These are phyloP conservation scores for Ajuga chamaepitys DNA, from an alignment of 257 asterid genomes.

Conservation along the genomic window DNA sequence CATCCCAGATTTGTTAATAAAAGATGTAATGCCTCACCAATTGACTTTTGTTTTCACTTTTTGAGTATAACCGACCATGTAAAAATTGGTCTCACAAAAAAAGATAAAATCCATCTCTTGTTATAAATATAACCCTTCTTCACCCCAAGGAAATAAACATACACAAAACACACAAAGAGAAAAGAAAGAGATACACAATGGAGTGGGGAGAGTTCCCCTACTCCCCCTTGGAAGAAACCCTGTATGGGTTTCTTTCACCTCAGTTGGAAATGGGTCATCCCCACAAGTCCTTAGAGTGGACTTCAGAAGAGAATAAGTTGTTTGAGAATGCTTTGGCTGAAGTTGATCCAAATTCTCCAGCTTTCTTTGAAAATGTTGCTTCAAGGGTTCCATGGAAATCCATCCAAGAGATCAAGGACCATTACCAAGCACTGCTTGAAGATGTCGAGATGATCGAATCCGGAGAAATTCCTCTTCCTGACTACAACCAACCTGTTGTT, in stretches of 20 bases:
- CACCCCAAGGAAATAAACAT: not conserved
- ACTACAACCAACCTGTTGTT: not conserved
- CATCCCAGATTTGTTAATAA: constrained; percentile 10
- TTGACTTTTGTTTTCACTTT: constrained; percentile 15
- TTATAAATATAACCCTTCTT: not conserved
- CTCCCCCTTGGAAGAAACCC: constrained; percentile 3
- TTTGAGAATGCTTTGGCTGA: constrained; percentile 27
- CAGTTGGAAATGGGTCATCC: not conserved
- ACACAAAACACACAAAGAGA: not conserved
- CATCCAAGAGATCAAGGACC: constrained; percentile 14
- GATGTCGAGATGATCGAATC: constrained; percentile 27
- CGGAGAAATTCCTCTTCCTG: constrained; percentile 12
- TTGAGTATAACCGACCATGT: not conserved
- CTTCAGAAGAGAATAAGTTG: constrained; percentile 16
- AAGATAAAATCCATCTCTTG: not conserved
- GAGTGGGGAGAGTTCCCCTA: constrained; percentile 18
- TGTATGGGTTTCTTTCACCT: not conserved
- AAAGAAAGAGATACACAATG: not conserved
- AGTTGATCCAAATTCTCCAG: not conserved
- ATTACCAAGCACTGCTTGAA: constrained; percentile 14
- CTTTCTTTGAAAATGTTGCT: constrained; percentile 18
- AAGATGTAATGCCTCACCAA: not conserved
- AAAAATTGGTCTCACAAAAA: not conserved
- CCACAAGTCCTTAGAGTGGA: constrained; percentile 11
- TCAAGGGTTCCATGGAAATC: constrained; percentile 21